phyloP scores from a whole-genome alignment of 164 flowering plant genomes.

The Chloranthus sessilifolius region DNA sequence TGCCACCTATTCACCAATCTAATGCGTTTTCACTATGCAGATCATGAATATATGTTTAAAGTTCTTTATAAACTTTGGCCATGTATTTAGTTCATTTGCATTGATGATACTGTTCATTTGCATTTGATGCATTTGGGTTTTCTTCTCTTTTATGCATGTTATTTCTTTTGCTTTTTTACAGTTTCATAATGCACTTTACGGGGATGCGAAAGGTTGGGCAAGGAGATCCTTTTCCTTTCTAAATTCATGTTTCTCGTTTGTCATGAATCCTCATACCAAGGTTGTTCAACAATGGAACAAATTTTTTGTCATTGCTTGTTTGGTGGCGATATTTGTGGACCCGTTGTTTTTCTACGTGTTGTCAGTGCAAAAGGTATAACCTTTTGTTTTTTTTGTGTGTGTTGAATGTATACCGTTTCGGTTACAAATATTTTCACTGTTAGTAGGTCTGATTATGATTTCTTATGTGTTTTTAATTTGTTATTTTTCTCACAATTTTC shows the following conservation, averaged over 20 bases:
- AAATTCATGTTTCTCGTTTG: slow-evolving; percentile 40
- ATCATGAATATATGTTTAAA: too few species aligned
- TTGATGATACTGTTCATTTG: too few species aligned
- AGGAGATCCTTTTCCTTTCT: slow-evolving; percentile 43
- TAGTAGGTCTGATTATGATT: too few species aligned
- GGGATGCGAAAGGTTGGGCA: slow-evolving; percentile 82
- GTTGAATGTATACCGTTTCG: slow-evolving; percentile 3
- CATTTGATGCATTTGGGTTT: too few species aligned
- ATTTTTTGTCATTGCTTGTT: slow-evolving; percentile 76
- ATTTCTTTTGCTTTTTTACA: slow-evolving; percentile 22
- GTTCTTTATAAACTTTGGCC: too few species aligned
- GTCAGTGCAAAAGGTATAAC: slow-evolving; percentile 56
- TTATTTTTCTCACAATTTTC: too few species aligned
- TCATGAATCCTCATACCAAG: slow-evolving; percentile 85
- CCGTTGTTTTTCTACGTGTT: slow-evolving; percentile 82
- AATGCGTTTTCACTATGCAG: too few species aligned
- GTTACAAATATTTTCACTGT: too few species aligned
- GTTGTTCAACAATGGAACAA: slow-evolving; percentile 79
- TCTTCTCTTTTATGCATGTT: neutral
- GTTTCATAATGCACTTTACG: slow-evolving; percentile 69
- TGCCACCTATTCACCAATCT: too few species aligned
- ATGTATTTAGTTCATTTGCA: too few species aligned
- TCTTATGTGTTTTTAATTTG: too few species aligned
- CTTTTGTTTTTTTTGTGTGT: slow-evolving; percentile 3
- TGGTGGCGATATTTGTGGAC: slow-evolving; percentile 79